Base-by-base conservation (phyloP, 2,329 filamentous ascomycete genomes). In the Apiospora koreana region DNA sequence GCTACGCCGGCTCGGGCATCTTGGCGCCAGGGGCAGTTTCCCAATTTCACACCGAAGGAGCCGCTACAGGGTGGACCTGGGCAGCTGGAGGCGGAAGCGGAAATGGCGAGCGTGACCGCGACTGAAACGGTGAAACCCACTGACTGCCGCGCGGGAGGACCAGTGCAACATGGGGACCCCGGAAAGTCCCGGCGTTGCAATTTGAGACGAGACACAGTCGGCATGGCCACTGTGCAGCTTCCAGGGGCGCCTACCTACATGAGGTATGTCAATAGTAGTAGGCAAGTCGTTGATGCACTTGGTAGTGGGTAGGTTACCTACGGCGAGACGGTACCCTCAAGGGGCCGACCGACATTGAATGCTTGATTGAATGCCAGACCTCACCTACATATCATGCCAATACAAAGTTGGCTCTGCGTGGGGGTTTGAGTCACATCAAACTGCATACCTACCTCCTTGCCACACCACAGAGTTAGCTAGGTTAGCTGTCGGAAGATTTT, bases 71-170 rank as follows among this genome's bases (percentile, higher is more conserved):
- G 54, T 62, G 54, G 54, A n/a, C 28, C 50, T 58, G 54, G 54
- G 21, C 54, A 58, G 50, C 54, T 62, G 54, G 28, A 38, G 31
- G 12, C 54, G 54, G 54, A 62, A 62, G 54, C 54, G 54, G 54
- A 62, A 62, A 62, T 62, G 18, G 54, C 54, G 21, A 62, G 54
- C 54, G 54, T 62, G 54, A 62, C 54, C 54, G 54, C 54, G 31
- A 62, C 54, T 62, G 54, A 62, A 62, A 62, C 54, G 54, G 28
- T 38, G 31, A 62, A 62, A 62, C 54, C 54, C 54, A 62, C 54
- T 23, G 54, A 21, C 31, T 62, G 54, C 54, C 54, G 54, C 54
- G 54, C 54, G 54, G 54, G 31, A 62, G 54, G 54, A n/a, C 35
- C 31, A 62, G 18, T 38, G 54, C 54, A 62, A 62, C 54, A 62